Evolutionary conservation across 148 eudicot species (phyloP).

Genomic region (Fagopyrum tataricum): DNA sequence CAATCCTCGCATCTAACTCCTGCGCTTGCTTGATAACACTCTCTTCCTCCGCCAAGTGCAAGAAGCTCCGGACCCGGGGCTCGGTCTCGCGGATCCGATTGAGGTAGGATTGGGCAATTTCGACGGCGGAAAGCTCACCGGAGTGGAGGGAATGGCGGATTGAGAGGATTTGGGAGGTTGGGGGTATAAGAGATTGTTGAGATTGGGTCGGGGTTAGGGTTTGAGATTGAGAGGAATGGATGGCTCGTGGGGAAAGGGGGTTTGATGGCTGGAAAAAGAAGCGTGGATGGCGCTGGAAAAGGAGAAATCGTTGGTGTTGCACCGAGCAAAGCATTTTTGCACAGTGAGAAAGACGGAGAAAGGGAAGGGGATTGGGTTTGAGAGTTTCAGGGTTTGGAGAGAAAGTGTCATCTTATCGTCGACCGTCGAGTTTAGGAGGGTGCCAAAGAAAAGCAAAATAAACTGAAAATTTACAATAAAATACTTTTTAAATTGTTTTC

Average conservation of each 20-base stretch:
- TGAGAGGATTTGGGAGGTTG: constrained; percentile 70
- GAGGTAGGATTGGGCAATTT: constrained; percentile 52
- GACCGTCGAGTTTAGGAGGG: constrained; percentile 4
- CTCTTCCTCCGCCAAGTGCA: constrained; percentile 42
- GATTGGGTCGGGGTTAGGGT: constrained; percentile 21
- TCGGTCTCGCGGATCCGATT: constrained; percentile 53
- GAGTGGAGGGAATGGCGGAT: constrained; percentile 71
- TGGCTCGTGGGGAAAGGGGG: constrained; percentile 22
- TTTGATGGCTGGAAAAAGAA: constrained; percentile 15
- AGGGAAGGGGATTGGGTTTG: not conserved
- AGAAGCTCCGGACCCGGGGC: constrained; percentile 64
- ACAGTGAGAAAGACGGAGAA: constrained; percentile 9
- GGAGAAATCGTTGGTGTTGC: constrained; percentile 41
- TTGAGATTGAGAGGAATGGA: constrained; percentile 20
- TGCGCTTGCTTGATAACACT: constrained; percentile 38
- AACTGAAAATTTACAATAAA: not conserved
- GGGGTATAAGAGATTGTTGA: constrained; percentile 18
- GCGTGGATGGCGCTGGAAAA: constrained; percentile 27
- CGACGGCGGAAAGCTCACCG: constrained; percentile 56
- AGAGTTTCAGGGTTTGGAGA: not conserved
- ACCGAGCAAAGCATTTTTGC: constrained; percentile 37
- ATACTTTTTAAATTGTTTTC: too few species aligned
- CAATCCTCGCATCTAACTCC: constrained; percentile 55
- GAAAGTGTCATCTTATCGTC: not conserved
- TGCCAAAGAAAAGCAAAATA: not conserved